Evolutionary conservation across 148 eudicot genomes (phyloP).

Genomic region (Diospyros kaki): DNA sequence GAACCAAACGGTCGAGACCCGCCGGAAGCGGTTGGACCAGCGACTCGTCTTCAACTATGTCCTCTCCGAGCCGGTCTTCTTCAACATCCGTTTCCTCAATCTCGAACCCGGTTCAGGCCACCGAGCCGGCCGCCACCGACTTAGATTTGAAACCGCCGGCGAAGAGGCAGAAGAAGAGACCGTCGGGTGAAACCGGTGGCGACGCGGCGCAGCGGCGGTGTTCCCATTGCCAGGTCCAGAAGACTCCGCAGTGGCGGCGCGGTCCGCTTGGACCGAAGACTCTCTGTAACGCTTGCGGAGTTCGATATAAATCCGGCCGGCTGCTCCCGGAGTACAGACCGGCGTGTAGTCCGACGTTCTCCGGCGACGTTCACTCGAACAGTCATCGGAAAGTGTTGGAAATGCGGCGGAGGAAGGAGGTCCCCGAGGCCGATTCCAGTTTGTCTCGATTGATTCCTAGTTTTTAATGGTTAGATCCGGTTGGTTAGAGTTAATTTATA

Average conservation of each 20-base stretch:
- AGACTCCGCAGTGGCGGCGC: slow-evolving; percentile 93
- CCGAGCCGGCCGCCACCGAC: slow-evolving; percentile 12
- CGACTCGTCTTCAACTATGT: slow-evolving; percentile 35
- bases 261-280: slow-evolving; percentile 88
- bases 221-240: slow-evolving; percentile 63
- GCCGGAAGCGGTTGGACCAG: slow-evolving; percentile 32
- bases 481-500: no score
- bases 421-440: no score
- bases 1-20: slow-evolving; percentile 45
- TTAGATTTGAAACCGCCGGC: slow-evolving; percentile 25
- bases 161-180: slow-evolving; percentile 45
- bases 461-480: no score
- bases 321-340: slow-evolving; percentile 86
- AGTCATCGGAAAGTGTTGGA: slow-evolving; percentile 80
- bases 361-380: slow-evolving; percentile 66
- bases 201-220: slow-evolving; percentile 39
- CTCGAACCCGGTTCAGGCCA: slow-evolving; percentile 24
- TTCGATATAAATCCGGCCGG: slow-evolving; percentile 84
- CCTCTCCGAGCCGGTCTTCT: slow-evolving; percentile 24
- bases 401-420: slow-evolving; percentile 71
- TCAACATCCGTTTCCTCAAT: slow-evolving; percentile 21
- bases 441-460: no score
- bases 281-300: slow-evolving; percentile 93
- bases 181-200: slow-evolving; percentile 17
- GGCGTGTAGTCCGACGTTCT: slow-evolving; percentile 80